Conservation (phyloP, 345 rosid species). For the Litchi chinensis region DNA sequence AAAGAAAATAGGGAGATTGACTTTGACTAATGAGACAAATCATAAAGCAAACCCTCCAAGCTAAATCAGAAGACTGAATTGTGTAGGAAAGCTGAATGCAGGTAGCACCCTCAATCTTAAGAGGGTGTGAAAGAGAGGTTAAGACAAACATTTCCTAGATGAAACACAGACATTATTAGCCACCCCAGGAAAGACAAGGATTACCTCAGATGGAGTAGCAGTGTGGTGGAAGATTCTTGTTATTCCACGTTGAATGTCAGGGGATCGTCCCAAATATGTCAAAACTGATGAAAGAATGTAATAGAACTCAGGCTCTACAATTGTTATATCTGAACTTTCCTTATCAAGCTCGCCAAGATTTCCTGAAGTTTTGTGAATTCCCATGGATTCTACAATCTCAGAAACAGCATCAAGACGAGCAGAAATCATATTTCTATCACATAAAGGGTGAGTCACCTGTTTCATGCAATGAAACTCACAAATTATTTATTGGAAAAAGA, state of each 20-base stretch:
- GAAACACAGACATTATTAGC: neutral
- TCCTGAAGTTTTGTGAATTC: conserved; percentile 54
- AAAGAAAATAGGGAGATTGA: neutral
- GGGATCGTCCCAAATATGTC: conserved; percentile 71
- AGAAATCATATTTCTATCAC: conserved; percentile 74
- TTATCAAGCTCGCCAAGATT: conserved; percentile 34
- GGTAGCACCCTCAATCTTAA: neutral
- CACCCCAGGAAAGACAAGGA: conserved; percentile 16
- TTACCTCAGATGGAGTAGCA: conserved; percentile 88
- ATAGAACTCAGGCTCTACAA: conserved; percentile 48
- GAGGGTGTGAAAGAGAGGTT: neutral
- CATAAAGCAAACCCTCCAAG: neutral
- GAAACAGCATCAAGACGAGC: conserved; percentile 99
- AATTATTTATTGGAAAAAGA: conserved; percentile 9
- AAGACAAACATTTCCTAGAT: neutral
- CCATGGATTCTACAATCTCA: conserved; percentile 85
- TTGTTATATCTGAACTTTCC: conserved; percentile 43
- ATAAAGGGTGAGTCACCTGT: conserved; percentile 93
- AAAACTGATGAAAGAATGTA: conserved; percentile 66
- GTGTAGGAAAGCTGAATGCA: neutral
- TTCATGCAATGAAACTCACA: conserved; percentile 27
- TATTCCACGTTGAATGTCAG: conserved; percentile 95
- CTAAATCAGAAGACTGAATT: neutral
- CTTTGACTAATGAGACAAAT: conserved; percentile 3
- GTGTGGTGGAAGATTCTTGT: conserved; percentile 93